Base-by-base conservation (phyloP, 306 rosid species). In the Gillenia trifoliata region DNA sequence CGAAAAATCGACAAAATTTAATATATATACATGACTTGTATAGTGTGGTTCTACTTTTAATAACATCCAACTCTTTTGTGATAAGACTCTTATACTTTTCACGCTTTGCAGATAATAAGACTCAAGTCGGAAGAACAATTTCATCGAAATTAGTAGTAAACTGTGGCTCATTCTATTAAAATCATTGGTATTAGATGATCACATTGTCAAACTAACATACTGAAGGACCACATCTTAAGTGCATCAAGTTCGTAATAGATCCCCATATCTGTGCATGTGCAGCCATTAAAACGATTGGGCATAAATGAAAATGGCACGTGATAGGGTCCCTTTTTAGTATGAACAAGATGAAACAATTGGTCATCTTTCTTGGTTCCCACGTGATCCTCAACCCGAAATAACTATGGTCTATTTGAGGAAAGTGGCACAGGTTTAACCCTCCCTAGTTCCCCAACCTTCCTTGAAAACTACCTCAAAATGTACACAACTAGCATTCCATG, bases 311-410 rank as follows among this genome's bases (percentile, higher is more conserved):
- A 31, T 55, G 52, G 65, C 65, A 71, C 75, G 75, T 22, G 34
- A 6, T n/a, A 7, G 15, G 16, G 11, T 25, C n/a, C 55, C 11
- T 1, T 25, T 25, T 26, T 4, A 17, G 40, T 6, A 50, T 25
- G 74, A 70, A 54, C 64, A 54, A 26, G 34, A 13, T 9, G n/a
- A 3, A 11, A 25, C 19, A 15, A 61, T 56, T 71, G 75, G 75
- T 71, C 75, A 71, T 56, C 36, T 55, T 71, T 2, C 65, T 34
- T 23, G 23, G 25, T 25, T 56, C 66, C 55, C 75, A 71, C 19
- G 75, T 38, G 66, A 56, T 33, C 40, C 6, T 22, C 50, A 38
- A 5, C 31, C 25, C 15, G n/a, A 25, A 5, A 7, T 52, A 6
- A 23, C 31, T 12, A 36, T 25, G 4, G 26, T 30, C 64, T 20